These are phyloP conservation scores for Grigorovia transvaalensis DNA, from an alignment of 805 yeast genomes.

Conservation along the genomic window DNA sequence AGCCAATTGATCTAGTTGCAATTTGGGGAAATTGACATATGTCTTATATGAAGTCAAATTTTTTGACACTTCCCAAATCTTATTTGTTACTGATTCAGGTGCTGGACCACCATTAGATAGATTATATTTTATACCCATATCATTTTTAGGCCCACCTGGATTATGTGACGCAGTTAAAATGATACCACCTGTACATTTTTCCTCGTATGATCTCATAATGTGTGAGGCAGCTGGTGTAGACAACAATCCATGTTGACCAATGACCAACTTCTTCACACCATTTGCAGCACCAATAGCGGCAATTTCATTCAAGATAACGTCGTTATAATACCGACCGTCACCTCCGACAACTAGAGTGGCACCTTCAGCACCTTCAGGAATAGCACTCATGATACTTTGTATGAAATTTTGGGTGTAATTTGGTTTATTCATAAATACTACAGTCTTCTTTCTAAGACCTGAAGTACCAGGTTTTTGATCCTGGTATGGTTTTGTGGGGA, in stretches of 20 bases:
- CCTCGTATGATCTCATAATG: conserved; percentile 58
- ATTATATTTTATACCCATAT: conserved; percentile 93
- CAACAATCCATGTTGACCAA: conserved; percentile 81
- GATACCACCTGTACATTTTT: conserved; percentile 81
- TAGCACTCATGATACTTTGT: conserved; percentile 74
- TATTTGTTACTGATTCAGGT: conserved; percentile 87
- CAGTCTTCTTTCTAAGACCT: conserved; percentile 85
- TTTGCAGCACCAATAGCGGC: conserved; percentile 83
- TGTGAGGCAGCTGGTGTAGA: conserved; percentile 99
- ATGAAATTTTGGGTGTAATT: conserved; percentile 90
- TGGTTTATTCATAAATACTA: conserved; percentile 58
- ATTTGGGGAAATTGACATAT: conserved; percentile 43
- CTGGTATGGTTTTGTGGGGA: conserved; percentile 63
- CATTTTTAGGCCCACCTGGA: conserved; percentile 93
- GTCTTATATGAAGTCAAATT: conserved; percentile 50
- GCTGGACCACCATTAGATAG: conserved; percentile 97
- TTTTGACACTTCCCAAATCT: conserved; percentile 65
- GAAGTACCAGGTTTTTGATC: conserved; percentile 99
- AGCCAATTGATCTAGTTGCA: conserved; percentile 58
- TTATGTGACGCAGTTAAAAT: conserved; percentile 95
- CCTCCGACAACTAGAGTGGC: conserved; percentile 89
- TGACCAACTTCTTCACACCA: conserved; percentile 73
- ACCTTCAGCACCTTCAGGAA: conserved; percentile 80
- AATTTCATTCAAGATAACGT: conserved; percentile 68
- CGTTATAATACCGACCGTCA: conserved; percentile 91